Percentiles rank a stretch among this genome's conserved stretches.
Conservation (phyloP, 306 rosid species). For the Datisca glomerata region DNA sequence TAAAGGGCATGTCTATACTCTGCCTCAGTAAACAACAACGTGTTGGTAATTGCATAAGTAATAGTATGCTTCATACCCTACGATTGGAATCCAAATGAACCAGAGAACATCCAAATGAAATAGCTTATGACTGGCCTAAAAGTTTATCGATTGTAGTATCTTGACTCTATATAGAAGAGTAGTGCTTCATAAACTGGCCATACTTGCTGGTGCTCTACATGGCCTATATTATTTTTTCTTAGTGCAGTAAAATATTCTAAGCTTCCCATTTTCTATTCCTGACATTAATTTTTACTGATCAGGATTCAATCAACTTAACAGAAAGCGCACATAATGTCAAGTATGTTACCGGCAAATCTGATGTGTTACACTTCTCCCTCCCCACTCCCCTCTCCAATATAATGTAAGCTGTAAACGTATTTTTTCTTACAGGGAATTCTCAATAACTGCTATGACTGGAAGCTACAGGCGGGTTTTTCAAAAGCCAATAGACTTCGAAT, state of each 20-base stretch:
- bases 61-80: too few species aligned
- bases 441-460: constrained; percentile 78
- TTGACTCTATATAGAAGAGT: too few species aligned
- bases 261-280: constrained; percentile 4
- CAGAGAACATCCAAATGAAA: too few species aligned
- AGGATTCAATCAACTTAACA: constrained; percentile 67
- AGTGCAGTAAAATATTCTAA: neutral
- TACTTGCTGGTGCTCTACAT: too few species aligned
- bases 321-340: constrained; percentile 58
- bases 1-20: neutral
- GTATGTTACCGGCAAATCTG: constrained; percentile 34
- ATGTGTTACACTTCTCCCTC: neutral
- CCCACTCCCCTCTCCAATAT: constrained; percentile 5
- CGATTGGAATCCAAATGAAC: too few species aligned
- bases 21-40: too few species aligned
- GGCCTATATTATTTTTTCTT: neutral
- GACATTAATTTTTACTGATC: constrained; percentile 18
- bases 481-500: constrained; percentile 64
- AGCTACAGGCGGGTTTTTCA: constrained; percentile 82
- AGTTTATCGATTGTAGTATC: too few species aligned
- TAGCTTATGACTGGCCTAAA: too few species aligned
- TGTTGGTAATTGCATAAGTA: too few species aligned
- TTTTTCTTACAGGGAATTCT: constrained; percentile 60
- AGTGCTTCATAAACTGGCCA: too few species aligned
- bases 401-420: constrained; percentile 1